A percentile compares a stretch with the other conserved stretches of the same genome.
Evolutionary conservation across 345 rosid genomes (phyloP).

Genomic region (Sisymbrium altissimum): DNA sequence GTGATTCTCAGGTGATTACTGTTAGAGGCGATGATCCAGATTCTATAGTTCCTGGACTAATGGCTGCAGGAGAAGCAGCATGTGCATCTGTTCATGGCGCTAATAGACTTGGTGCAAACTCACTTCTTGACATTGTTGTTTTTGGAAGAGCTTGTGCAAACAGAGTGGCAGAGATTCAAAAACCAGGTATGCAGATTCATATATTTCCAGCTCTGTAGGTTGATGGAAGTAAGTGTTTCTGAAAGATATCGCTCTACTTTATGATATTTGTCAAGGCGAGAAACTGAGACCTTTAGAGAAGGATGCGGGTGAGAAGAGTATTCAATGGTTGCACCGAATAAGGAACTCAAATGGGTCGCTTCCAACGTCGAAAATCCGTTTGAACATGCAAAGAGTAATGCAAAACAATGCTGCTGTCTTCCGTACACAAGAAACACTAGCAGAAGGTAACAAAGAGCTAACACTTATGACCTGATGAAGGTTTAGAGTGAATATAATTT

Average conservation of each 20-base stretch:
- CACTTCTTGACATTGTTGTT: conserved; percentile 97
- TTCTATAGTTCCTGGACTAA: conserved; percentile 74
- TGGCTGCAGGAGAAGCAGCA: conserved; percentile 99
- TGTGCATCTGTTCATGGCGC: conserved; percentile 99
- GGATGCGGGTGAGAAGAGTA: conserved; percentile 80
- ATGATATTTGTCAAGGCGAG: conserved; percentile 47
- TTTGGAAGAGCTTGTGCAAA: conserved; percentile 98
- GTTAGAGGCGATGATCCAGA: conserved; percentile 63
- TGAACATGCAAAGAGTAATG: conserved; percentile 92
- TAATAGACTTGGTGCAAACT: conserved; percentile 92
- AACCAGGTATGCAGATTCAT: conserved; percentile 51
- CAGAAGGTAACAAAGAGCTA: conserved; percentile 56
- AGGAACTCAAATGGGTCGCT: conserved; percentile 82
- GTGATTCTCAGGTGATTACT: conserved; percentile 63
- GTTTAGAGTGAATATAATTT: not conserved
- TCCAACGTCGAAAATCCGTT: conserved; percentile 80
- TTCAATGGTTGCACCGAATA: conserved; percentile 79
- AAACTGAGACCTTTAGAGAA: conserved; percentile 75
- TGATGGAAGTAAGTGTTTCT: not conserved
- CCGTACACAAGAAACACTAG: conserved; percentile 94
- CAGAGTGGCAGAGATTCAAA: conserved; percentile 75
- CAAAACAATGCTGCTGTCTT: conserved; percentile 94
- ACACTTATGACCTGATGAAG: not conserved
- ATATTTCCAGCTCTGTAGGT: conserved; percentile 34
- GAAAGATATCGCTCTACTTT: not conserved